Percentiles rank a stretch among this genome's conserved stretches.
Conservation (phyloP, 345 rosid species). For the Viola odorata region DNA sequence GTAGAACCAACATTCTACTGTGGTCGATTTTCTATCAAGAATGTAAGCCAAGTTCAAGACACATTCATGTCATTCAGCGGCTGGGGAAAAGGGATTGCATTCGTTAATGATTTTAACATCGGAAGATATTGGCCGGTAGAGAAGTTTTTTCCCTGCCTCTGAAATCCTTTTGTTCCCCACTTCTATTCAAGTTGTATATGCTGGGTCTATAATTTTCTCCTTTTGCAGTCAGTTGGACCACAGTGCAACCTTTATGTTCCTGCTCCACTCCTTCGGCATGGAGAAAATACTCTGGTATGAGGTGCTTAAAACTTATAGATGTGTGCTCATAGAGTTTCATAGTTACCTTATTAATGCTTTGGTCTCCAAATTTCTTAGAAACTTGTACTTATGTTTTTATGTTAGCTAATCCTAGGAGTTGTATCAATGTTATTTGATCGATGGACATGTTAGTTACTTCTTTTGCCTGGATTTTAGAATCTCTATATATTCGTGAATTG, state of each 20-base stretch:
- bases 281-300: constrained; percentile 59
- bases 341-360: background rate
- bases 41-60: constrained; percentile 46
- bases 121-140: constrained; percentile 96
- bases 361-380: background rate
- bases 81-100: constrained; percentile 86
- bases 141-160: constrained; percentile 1
- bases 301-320: background rate
- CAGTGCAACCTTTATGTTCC: constrained; percentile 83
- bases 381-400: no score
- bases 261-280: constrained; percentile 61
- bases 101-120: constrained; percentile 66
- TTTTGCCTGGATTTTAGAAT: no score
- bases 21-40: constrained; percentile 49
- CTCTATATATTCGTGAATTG: no score
- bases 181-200: background rate
- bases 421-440: no score
- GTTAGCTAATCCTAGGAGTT: no score
- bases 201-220: background rate
- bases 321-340: background rate
- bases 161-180: background rate
- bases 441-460: no score
- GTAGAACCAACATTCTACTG: constrained; percentile 62
- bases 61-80: constrained; percentile 71
- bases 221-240: constrained; percentile 73